Evolutionary conservation across 257 asterid species (phyloP), one percentile per base, ranked within the genome.

Genomic region (Gentiana dahurica): DNA sequence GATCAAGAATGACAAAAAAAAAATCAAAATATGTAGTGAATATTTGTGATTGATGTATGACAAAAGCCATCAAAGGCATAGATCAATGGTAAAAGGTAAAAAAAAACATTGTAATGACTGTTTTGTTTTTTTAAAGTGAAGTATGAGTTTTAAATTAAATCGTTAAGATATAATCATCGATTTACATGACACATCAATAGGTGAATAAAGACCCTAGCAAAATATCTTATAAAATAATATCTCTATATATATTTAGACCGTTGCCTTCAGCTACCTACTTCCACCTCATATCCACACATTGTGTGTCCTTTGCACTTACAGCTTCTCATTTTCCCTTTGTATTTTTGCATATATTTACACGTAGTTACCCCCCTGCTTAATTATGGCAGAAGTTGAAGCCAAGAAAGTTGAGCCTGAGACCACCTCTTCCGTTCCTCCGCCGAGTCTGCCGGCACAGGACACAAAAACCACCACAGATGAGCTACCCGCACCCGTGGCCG

Each of bases 391-490:
- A 36, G 76, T 60, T 46, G 71, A 65, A 48, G 48, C 54, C 5
- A 71, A 71, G 58, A 71, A 71, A 38, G 65, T 47, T 12, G 76
- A 71, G 65, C 33, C 68, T n/a, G 68, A 55, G 59, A 12, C 64
- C 6, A 7, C 73, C 3, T 3, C 47, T 5, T 39, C 70, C 5
- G 63, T 15, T 48, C 41, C 68, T 4, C 58, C 64, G 1, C 57
- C 74, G 5, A 64, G 67, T 1, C 33, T 67, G 2, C 15, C 65
- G 3, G 54, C 75, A 12, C 50, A 69, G 1, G 58, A 41, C 6
- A 41, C 46, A 59, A 87, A 84, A 11, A 87, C 69, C 68, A 62
- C 86, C 2, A 91, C 80, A 79, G 98, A 87, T 80, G 85, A 88
- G 68, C 24, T 24, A 24, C 24, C 24, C 0, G 24, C 24, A 41